Base-by-base conservation (phyloP, 495 filamentous ascomycete species). In the Staphylotrichum tortipilum region DNA sequence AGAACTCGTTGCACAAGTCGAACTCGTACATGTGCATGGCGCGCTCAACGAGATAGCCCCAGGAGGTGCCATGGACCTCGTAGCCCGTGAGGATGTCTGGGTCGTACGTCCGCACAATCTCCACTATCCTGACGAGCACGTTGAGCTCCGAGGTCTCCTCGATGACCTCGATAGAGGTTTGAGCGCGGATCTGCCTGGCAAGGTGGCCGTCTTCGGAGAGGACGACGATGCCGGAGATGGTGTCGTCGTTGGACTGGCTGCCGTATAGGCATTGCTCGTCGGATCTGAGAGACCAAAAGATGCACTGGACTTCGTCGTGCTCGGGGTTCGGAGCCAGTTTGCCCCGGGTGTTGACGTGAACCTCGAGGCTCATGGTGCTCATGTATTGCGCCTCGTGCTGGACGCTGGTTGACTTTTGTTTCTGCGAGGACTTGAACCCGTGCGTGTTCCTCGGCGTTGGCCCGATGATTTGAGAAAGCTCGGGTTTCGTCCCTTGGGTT, bases 11-110 rank as follows among this genome's bases (percentile, higher is more conserved):
- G 54, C 85, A 89, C 8, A 98, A 73, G 58, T 94, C 80, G 61
- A 86, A 94, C 40, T 91, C 91, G 61, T 92, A 95, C 60, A 88
- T 85, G 57, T 83, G 69, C 44, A 82, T 74, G 6, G 92, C 91
- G 56, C 92, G 79, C 63, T 96, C 90, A 47, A 96, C 89, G 36
- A 98, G 62, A 68, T 94, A 97, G 1, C 92, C 92, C 92, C 92
- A 98, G 3, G 89, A 95, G 46, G 77, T 73, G 41, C 86, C 87
- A 55, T 97, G 91, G 5, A 98, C 89, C 65, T 98, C 92, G 62
- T 92, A 98, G 0, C 92, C 92, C 4, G 89, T 91, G 8, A 98
- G 77, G 33, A 98, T 89, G 57, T 98, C 92, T 3, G 92, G 92
- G 60, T 98, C 92, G 55, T 83, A 73, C 8, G 68, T 68, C 36